Evolutionary conservation across 2,329 filamentous ascomycete species (phyloP).

Genomic region (Diatrype stigma): DNA sequence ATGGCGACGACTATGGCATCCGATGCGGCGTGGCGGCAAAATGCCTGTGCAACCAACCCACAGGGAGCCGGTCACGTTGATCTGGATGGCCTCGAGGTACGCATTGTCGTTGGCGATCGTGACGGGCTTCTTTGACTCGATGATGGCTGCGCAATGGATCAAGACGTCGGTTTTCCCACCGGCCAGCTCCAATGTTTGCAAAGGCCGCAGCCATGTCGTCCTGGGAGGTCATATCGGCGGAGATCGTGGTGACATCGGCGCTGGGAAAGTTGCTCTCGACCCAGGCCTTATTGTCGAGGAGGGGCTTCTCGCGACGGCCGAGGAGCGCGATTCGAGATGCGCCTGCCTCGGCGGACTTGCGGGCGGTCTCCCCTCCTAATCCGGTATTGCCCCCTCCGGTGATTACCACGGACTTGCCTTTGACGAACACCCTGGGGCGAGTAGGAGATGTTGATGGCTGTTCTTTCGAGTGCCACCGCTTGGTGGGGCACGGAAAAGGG

Average conservation of each 20-base stretch:
- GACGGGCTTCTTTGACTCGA: constrained; percentile 25
- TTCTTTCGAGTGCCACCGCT: constrained; percentile 29
- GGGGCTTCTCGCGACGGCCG: constrained; percentile 32
- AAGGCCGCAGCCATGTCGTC: constrained; percentile 30
- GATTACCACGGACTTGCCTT: constrained; percentile 35
- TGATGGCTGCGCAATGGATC: constrained; percentile 33
- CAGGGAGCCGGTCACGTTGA: constrained; percentile 30
- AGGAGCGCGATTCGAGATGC: constrained; percentile 39
- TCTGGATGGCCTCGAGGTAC: constrained; percentile 30
- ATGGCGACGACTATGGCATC: constrained; percentile 32
- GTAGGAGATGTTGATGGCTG: constrained; percentile 34
- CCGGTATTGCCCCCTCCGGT: constrained; percentile 41
- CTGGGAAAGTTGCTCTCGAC: constrained; percentile 30
- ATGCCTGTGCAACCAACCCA: constrained; percentile 27
- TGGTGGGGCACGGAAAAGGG: constrained; percentile 30
- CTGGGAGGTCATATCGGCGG: constrained; percentile 29
- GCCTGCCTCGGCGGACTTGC: constrained; percentile 39
- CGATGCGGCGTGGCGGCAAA: constrained; percentile 27
- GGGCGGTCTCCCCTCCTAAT: constrained; percentile 40
- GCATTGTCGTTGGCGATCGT: constrained; percentile 23
- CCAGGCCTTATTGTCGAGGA: constrained; percentile 31
- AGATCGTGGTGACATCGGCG: constrained; percentile 28
- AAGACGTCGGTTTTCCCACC: constrained; percentile 34
- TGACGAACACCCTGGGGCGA: constrained; percentile 34
- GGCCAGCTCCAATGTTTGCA: constrained; percentile 20